These are phyloP conservation scores for Pleurotus salmoneostramineus DNA, from an alignment of 768 basidiomycete genomes.

Conservation along the genomic window DNA sequence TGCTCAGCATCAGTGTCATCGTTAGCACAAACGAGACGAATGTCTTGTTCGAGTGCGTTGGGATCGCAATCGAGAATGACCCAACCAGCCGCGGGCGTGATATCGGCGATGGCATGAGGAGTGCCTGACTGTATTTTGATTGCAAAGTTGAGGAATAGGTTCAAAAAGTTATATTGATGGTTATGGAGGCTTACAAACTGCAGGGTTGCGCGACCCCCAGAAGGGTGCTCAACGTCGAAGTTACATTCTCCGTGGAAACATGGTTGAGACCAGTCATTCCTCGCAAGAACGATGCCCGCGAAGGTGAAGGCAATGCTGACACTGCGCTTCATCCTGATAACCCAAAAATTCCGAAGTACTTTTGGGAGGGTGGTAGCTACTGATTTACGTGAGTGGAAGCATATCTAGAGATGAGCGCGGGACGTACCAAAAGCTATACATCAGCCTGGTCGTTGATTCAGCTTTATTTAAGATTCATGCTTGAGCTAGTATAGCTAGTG, in stretches of 20 bases:
- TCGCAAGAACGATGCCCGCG: background rate
- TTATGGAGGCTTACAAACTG: background rate
- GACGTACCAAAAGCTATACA: too few relatives aligned
- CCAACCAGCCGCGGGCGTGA: background rate
- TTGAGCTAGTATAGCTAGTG: too few relatives aligned
- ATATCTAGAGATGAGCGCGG: too few relatives aligned
- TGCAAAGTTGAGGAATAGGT: background rate
- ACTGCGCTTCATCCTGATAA: background rate
- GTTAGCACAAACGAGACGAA: slow-evolving; percentile 1
- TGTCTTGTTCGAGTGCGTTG: background rate
- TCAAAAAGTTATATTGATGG: background rate
- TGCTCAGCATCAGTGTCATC: background rate
- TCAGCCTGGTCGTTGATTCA: too few relatives aligned
- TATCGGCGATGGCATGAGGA: background rate
- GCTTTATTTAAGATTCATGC: too few relatives aligned
- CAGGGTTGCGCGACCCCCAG: background rate
- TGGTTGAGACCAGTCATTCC: slow-evolving; percentile 20
- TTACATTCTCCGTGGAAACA: slow-evolving; percentile 19
- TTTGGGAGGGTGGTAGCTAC: too few relatives aligned
- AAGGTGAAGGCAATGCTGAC: background rate
- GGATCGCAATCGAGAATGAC: slow-evolving; percentile 1
- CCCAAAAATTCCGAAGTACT: too few relatives aligned
- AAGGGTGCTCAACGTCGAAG: slow-evolving; percentile 12
- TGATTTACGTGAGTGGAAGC: too few relatives aligned
- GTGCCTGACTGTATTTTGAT: background rate